phyloP scores from a whole-genome alignment of 257 asterid species.

The Solanum chilense region DNA sequence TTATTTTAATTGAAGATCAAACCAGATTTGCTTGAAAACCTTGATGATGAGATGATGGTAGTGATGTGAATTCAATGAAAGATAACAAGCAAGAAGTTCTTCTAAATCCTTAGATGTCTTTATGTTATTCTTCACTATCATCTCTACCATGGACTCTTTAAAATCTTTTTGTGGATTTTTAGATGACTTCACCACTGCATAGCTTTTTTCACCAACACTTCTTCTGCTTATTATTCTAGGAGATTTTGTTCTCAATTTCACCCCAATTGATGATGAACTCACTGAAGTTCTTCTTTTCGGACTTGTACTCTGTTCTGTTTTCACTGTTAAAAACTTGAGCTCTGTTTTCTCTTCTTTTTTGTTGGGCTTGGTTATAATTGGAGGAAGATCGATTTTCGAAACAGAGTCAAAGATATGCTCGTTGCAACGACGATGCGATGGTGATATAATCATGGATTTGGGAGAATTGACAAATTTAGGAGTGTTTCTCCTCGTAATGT shows the following conservation, averaged over 20 bases:
- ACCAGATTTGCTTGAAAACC: constrained; percentile 10
- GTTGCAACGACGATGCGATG: neutral
- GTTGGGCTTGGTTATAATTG: neutral
- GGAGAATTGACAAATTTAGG: neutral
- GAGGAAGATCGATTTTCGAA: neutral
- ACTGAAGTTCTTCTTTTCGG: neutral
- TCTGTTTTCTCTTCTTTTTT: neutral
- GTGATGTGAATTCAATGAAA: neutral
- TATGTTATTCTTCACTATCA: constrained; percentile 9
- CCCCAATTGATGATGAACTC: neutral
- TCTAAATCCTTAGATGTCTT: constrained; percentile 1
- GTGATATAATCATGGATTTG: neutral
- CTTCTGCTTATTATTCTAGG: neutral
- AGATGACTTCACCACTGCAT: constrained; percentile 6
- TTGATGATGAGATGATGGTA: constrained; percentile 2
- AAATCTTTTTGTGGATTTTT: constrained; percentile 4
- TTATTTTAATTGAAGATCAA: neutral
- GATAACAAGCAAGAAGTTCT: constrained; percentile 7
- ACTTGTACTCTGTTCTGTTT: neutral
- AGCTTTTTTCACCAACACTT: neutral
- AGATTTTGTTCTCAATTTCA: constrained; percentile 3
- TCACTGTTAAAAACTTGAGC: neutral
- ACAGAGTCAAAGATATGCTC: neutral
- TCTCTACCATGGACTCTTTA: constrained; percentile 9
- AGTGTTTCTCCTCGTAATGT: constrained; percentile 8